phyloP scores from a whole-genome alignment of 2,329 filamentous ascomycete species.

The Aspergillus pseudotamarii region DNA sequence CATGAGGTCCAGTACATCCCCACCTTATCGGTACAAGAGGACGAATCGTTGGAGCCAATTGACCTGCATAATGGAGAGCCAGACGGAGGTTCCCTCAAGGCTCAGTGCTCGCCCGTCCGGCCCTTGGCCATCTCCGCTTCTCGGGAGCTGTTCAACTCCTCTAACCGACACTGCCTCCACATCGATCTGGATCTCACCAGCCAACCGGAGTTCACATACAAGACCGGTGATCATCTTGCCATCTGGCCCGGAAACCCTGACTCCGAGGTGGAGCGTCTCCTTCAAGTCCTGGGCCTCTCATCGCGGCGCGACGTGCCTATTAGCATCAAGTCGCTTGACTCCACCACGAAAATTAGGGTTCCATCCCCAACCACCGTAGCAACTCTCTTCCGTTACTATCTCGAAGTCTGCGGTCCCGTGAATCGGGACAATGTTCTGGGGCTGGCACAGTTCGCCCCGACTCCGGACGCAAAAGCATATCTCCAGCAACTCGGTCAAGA shows the following conservation, averaged over 20 bases:
- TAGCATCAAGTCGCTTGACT: slow-evolving; percentile 61
- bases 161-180: slow-evolving; percentile 84
- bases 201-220: slow-evolving; percentile 79
- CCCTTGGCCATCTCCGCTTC: slow-evolving; percentile 83
- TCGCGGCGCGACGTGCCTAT: slow-evolving; percentile 37
- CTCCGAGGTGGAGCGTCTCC: slow-evolving; percentile 78
- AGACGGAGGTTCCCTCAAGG: slow-evolving; percentile 72
- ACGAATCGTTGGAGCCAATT: slow-evolving; percentile 68
- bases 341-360: slow-evolving; percentile 79
- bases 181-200: slow-evolving; percentile 83
- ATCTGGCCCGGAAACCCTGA: slow-evolving; percentile 91
- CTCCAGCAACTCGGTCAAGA: slow-evolving; percentile 80
- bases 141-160: slow-evolving; percentile 75
- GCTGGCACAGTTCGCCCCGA: slow-evolving; percentile 80
- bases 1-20: slow-evolving; percentile 89
- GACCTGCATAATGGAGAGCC: slow-evolving; percentile 88
- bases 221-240: slow-evolving; percentile 89
- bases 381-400: slow-evolving; percentile 82
- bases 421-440: slow-evolving; percentile 85
- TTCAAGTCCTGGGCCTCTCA: slow-evolving; percentile 69
- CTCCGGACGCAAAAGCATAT: slow-evolving; percentile 74
- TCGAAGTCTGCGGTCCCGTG: slow-evolving; percentile 90
- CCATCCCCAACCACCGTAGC: slow-evolving; percentile 89
- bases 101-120: slow-evolving; percentile 74
- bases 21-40: slow-evolving; percentile 73